Base-by-base conservation (phyloP, 108 stramenopile genomes). In the Thalassiosira profunda region DNA sequence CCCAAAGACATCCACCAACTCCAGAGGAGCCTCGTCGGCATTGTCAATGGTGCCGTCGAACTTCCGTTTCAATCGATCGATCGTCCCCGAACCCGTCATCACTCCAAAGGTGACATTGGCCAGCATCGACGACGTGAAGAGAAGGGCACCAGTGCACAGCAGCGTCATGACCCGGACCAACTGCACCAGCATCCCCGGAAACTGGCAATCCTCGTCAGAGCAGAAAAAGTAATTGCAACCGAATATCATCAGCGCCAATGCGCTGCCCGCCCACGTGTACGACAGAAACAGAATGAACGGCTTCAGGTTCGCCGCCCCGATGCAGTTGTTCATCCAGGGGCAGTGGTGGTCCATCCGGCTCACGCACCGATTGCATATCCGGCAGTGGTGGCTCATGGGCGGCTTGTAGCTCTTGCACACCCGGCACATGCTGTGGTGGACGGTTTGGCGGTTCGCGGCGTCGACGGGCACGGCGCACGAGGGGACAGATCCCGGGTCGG, bases 251-350 rank as follows among this genome's bases (percentile, higher is more conserved):
- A 99, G 63, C 1, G 92, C 83, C 71, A 87, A 96, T 37, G 84
- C 86, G 24, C 86, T 83, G 65, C 93, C 86, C 3, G 88, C 63
- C 90, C 94, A 96, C 0, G 95, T 94, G 76, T 98, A 99, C 18
- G 92, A 57, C 35, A 97, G 71, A 77, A 99, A 99, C 1, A 99
- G 89, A 37, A 97, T 67, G 76, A 99, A 99, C 69, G 95, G 95
- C 80, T 99, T 98, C 64, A 98, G 80, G 58, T 80, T 80, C 12
- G 70, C 74, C 8, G 84, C 90, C 20, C 97, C 99, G 20, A 99
- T 89, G 76, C 98, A 99, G 83, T 99, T 99, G 82, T 99, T 99
- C 91, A 99, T 98, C 98, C 98, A 98, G 5, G 97, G 96, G 89
- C 98, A 98, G 75, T 95, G 93, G 72, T 98, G 98, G 79, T 98